Base-by-base conservation (phyloP, 2,329 filamentous ascomycete species). In the Dothidotthia symphoricarpi region DNA sequence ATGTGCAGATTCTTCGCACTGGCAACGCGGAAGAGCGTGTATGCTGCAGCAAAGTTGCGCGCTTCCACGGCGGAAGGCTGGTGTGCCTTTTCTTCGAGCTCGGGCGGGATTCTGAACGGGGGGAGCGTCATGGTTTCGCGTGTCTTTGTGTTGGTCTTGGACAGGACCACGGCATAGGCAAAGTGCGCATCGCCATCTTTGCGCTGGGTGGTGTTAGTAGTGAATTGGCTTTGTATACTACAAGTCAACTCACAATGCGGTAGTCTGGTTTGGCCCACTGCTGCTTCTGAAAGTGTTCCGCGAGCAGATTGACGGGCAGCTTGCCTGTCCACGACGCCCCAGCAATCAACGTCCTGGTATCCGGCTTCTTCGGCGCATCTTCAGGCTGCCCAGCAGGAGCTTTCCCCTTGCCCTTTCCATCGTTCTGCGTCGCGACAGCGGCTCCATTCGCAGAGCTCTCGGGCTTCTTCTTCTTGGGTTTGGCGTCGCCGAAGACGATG, bases 291-390 rank as follows among this genome's bases (percentile, higher is more conserved):
- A 90, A 96, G 69, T 95, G 87, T 73, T 97, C 93, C 24, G 86
- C 88, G 48, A 97, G 79, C 57, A 97, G 77, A 63, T 95, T 96
- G 49, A 96, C 86, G 1, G 93, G 93, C 22, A 98, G 73, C 66
- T 98, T 98, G 27, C 93, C 93, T 0, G 93, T 98, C 93, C 93
- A 98, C 53, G 89, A 96, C 41, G 88, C 82, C 32, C 93, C 93
- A 28, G 89, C 93, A 59, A 98, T 95, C 50, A 98, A 73, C 54
- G 94, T 88, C 67, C 78, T 72, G 15, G 77, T 78, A 32, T 80
- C 75, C 27, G 80, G 78, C 53, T 77, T 80, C 63, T 80, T 81
- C n/a, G 72, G 73, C 6, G 63, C 68, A 32, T 70, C 66, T 34
- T 65, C 65, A 17, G 57, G 34, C 24, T 49, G 50, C 10, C 45